Conservation (phyloP, 148 eudicot genomes). For the Arbutus unedo region DNA sequence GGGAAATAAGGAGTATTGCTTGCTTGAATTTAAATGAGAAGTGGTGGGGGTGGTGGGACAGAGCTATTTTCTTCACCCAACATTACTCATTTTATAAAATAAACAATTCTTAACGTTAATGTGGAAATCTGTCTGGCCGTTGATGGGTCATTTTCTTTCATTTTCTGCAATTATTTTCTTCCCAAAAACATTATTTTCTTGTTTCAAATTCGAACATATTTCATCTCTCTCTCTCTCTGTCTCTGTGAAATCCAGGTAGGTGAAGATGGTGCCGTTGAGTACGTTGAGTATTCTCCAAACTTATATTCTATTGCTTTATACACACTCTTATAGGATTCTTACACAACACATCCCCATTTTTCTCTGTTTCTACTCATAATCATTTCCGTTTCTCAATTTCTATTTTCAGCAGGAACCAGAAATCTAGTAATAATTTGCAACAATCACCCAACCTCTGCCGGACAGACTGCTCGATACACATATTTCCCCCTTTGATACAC, state of each 20-base stretch:
- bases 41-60: constrained; percentile 10
- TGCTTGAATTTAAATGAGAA: constrained; percentile 40
- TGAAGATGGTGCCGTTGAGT: constrained; percentile 44
- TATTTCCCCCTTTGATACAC: background rate
- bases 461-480: background rate
- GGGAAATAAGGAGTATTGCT: constrained; percentile 16
- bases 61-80: too few relatives aligned
- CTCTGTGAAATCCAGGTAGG: constrained; percentile 31
- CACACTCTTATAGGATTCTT: constrained; percentile 56
- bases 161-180: too few relatives aligned
- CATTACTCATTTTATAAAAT: too few relatives aligned
- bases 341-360: constrained; percentile 10
- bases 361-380: constrained; percentile 12
- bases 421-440: background rate
- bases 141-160: too few relatives aligned
- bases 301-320: constrained; percentile 40
- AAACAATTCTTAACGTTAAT: too few relatives aligned
- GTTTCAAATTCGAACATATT: background rate
- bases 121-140: too few relatives aligned
- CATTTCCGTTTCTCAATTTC: background rate
- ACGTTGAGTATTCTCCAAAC: constrained; percentile 45
- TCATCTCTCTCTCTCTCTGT: constrained; percentile 21
- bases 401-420: background rate
- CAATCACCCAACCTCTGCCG: background rate
- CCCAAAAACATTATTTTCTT: background rate